Evolutionary conservation across 2,329 filamentous ascomycete genomes (phyloP).

Genomic region (Dothistroma septosporum): DNA sequence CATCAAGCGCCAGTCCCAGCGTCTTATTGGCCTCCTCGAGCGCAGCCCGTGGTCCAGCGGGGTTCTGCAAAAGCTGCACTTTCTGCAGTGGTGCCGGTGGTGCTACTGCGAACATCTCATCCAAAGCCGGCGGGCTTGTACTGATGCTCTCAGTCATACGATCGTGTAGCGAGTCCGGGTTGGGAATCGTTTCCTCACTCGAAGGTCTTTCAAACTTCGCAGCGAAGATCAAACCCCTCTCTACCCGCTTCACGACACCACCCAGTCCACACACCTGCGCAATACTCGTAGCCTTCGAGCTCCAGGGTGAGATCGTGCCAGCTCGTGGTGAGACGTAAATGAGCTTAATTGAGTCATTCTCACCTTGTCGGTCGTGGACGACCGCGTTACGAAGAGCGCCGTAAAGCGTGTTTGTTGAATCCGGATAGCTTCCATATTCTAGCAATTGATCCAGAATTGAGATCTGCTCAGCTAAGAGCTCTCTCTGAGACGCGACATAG

Average conservation of each 20-base stretch:
- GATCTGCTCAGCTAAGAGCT: constrained; percentile 44
- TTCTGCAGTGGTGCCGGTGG: constrained; percentile 63
- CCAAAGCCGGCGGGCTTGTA: constrained; percentile 62
- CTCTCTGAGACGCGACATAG: constrained; percentile 45
- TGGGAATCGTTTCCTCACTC: constrained; percentile 46
- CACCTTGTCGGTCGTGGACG: constrained; percentile 47
- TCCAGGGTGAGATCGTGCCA: constrained; percentile 88
- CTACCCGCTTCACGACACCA: constrained; percentile 69
- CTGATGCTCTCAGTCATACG: constrained; percentile 90
- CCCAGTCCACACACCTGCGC: constrained; percentile 84
- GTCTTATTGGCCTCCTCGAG: constrained; percentile 79
- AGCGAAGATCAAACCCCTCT: constrained; percentile 77
- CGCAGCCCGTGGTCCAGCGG: constrained; percentile 61
- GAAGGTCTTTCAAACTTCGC: constrained; percentile 52
- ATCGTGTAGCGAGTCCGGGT: constrained; percentile 75
- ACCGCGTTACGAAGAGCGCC: constrained; percentile 45
- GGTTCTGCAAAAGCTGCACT: constrained; percentile 57
- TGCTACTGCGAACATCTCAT: constrained; percentile 73
- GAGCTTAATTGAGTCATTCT: constrained; percentile 50
- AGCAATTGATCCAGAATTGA: constrained; percentile 56
- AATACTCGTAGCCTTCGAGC: constrained; percentile 91
- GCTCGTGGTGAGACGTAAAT: constrained; percentile 77
- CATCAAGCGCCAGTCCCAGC: constrained; percentile 80
- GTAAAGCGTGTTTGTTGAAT: constrained; percentile 43
- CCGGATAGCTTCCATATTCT: constrained; percentile 55